Base-by-base conservation (phyloP, 257 asterid species). In the Nicotiana otophora region DNA sequence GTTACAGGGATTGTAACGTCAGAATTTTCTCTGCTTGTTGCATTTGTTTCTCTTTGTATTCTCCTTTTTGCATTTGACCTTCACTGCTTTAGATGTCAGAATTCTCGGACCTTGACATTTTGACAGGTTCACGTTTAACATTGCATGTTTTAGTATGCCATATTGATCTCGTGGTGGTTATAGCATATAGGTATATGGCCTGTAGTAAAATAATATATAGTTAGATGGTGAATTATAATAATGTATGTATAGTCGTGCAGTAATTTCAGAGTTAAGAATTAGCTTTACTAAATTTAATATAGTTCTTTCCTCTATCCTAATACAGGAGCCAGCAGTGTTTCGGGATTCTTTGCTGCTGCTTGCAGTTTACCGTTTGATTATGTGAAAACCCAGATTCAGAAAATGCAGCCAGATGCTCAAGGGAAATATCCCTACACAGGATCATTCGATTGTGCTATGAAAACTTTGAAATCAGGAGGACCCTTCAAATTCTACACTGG, bases 361-460 rank as follows among this genome's bases (percentile, higher is more conserved):
- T 93, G 98, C 78, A 93, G 99, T 89, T 89, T 95, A 82, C 99
- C 99, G 6, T 93, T 95, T 46, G 98, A 95, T 82, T 93, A 92
- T 80, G 97, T 95, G 33, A 95, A 93, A 84, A 95, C 99, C 12
- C 99, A 95, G 81, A 95, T 95, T 72, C 98, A 92, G 90, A 93
- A 93, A 85, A 95, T 95, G 99, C 97, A 91, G 87, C 98, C 99
- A 1, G 95, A 92, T 87, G 95, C 92, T 34, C 77, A 84, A 14
- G 99, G 99, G 75, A 93, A 90, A 88, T 91, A 87, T 76, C 97
- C 98, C 0, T 95, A 92, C 88, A 83, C 94, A 0, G 99, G 99
- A 66, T 90, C 99, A 12, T 81, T 93, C 3, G 99, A 95, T 70
- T 95, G 98, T 86, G 86, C 90, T 11, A 19, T 82, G 87, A 91